phyloP scores from a whole-genome alignment of 352 stramenopile species.

The Globisporangium acanthophoron region DNA sequence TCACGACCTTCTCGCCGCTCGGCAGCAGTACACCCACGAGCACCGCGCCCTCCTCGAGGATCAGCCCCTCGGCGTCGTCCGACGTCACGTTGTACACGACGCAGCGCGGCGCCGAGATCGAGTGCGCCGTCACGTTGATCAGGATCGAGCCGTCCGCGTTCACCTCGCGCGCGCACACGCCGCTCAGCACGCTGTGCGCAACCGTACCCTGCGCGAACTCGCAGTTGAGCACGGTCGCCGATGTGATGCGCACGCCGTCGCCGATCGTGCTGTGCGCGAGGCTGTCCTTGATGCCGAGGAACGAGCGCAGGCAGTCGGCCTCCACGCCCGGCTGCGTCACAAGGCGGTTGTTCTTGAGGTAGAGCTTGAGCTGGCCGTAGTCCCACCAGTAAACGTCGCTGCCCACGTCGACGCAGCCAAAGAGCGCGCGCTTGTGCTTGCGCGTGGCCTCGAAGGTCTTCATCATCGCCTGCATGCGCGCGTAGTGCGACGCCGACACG shows the following conservation, averaged over 20 bases:
- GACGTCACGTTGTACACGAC: slow-evolving; percentile 98
- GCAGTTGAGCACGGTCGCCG: slow-evolving; percentile 77
- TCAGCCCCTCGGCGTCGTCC: slow-evolving; percentile 85
- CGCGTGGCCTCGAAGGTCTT: slow-evolving; percentile 68
- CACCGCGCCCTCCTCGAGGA: slow-evolving; percentile 91
- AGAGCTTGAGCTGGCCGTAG: slow-evolving; percentile 98
- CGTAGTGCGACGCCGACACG: slow-evolving; percentile 80
- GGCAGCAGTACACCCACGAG: slow-evolving; percentile 92
- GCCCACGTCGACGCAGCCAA: slow-evolving; percentile 97
- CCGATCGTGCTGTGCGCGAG: slow-evolving; percentile 77
- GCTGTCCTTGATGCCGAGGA: slow-evolving; percentile 75
- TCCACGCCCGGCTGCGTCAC: slow-evolving; percentile 85
- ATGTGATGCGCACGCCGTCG: slow-evolving; percentile 42
- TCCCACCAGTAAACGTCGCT: slow-evolving; percentile 98
- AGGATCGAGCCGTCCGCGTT: slow-evolving; percentile 94
- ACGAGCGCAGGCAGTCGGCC: slow-evolving; percentile 69
- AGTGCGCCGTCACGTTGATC: slow-evolving; percentile 96
- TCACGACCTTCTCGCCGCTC: slow-evolving; percentile 89
- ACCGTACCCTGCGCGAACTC: slow-evolving; percentile 65
- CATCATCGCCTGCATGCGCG: slow-evolving; percentile 92
- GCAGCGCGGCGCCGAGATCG: slow-evolving; percentile 91
- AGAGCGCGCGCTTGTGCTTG: slow-evolving; percentile 80
- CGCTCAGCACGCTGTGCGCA: slow-evolving; percentile 83
- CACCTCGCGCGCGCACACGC: slow-evolving; percentile 88
- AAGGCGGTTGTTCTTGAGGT: slow-evolving; percentile 96